phyloP scores from a whole-genome alignment of 2,329 filamentous ascomycete genomes.

The Fusarium bulbicola region DNA sequence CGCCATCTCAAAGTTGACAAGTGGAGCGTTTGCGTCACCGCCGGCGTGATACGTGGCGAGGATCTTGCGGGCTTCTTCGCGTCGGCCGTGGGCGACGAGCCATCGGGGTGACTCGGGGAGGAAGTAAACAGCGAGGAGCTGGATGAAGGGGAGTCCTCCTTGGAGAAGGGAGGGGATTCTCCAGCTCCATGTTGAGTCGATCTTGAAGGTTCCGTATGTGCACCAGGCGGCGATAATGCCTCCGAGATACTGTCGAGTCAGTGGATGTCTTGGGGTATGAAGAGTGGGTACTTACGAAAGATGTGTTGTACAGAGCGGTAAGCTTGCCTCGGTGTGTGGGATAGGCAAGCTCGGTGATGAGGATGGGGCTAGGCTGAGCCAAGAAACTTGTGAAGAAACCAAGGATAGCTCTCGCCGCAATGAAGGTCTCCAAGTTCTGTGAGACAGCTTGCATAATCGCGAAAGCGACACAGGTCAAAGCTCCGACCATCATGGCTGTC shows the following conservation, averaged over 20 bases:
- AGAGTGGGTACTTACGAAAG: conserved; percentile 33
- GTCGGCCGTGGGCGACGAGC: conserved; percentile 46
- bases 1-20: conserved; percentile 53
- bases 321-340: conserved; percentile 47
- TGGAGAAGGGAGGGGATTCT: conserved; percentile 43
- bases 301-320: conserved; percentile 48
- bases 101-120: conserved; percentile 43
- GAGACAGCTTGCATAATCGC: conserved; percentile 47
- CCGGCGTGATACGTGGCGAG: conserved; percentile 54
- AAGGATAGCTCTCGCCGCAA: conserved; percentile 45
- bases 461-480: conserved; percentile 43
- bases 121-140: conserved; percentile 39
- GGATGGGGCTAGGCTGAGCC: conserved; percentile 45
- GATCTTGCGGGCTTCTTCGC: conserved; percentile 49
- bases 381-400: conserved; percentile 46
- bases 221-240: conserved; percentile 44
- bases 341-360: conserved; percentile 48
- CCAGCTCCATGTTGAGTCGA: conserved; percentile 40
- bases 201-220: conserved; percentile 41
- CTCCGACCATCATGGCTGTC: conserved; percentile 48
- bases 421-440: conserved; percentile 41
- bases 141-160: conserved; percentile 32
- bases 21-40: conserved; percentile 50
- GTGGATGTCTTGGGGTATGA: neutral
- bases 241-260: conserved; percentile 38